Conservation (phyloP, 257 asterid genomes). For the Fraxinus pennsylvanica region DNA sequence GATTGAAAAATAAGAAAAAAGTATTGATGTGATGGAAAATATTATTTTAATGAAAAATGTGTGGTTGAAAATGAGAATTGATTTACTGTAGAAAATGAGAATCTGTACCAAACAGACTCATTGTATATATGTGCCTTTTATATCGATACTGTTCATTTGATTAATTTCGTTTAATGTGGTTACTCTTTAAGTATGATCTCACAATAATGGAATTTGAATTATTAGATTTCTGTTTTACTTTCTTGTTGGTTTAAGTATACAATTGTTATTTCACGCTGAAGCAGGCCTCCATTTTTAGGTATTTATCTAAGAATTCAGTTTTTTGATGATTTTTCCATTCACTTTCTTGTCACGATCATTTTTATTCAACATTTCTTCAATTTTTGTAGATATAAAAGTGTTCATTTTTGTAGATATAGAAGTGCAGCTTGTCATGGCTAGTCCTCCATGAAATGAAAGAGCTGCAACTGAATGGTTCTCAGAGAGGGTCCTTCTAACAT, state of each 20-base stretch:
- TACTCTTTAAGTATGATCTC: background rate
- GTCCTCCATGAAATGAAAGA: background rate
- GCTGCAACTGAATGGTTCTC: background rate
- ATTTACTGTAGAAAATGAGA: too few relatives aligned
- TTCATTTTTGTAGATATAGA: background rate
- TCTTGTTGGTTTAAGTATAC: background rate
- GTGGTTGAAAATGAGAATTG: too few relatives aligned
- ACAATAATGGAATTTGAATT: background rate
- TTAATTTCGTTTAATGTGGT: too few relatives aligned
- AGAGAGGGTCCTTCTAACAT: background rate
- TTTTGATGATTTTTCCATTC: background rate
- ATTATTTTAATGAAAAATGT: too few relatives aligned
- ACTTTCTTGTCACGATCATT: background rate
- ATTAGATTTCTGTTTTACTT: background rate
- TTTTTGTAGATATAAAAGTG: slow-evolving; percentile 1
- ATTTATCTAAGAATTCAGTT: background rate
- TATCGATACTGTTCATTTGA: too few relatives aligned
- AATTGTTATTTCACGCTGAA: background rate
- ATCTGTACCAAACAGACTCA: too few relatives aligned
- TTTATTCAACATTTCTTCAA: slow-evolving; percentile 1
- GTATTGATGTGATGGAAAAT: too few relatives aligned
- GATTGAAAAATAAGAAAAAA: too few relatives aligned
- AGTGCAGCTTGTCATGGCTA: background rate
- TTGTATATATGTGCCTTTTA: too few relatives aligned
- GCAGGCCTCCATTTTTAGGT: background rate